phyloP scores from a whole-genome alignment of 2,329 filamentous ascomycete genomes.

The Claviceps citrina region DNA sequence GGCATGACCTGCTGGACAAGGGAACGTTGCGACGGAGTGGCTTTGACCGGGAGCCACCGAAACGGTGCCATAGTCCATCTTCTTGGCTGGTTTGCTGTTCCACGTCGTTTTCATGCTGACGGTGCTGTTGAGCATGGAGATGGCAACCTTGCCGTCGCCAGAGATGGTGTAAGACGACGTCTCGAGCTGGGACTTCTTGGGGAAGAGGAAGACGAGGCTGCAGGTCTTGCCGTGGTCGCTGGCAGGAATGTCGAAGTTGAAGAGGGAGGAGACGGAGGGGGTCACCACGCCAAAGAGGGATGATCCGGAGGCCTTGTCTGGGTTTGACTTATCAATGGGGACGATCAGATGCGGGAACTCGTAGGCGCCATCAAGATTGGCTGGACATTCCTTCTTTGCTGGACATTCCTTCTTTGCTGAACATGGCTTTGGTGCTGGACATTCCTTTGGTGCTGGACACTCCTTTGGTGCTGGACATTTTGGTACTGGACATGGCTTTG shows the following conservation, averaged over 20 bases:
- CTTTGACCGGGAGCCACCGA: slow-evolving; percentile 36
- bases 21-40: slow-evolving; percentile 36
- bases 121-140: slow-evolving; percentile 31
- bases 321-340: slow-evolving; percentile 38
- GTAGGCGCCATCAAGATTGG: slow-evolving; percentile 28
- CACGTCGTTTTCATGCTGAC: slow-evolving; percentile 36
- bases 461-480: too few species aligned
- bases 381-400: slow-evolving; percentile 22
- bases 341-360: slow-evolving; percentile 49
- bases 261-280: slow-evolving; percentile 39
- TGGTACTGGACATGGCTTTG: background rate
- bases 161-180: slow-evolving; percentile 37
- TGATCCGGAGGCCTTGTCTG: slow-evolving; percentile 35
- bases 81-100: slow-evolving; percentile 30
- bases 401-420: too few species aligned
- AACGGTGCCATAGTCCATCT: slow-evolving; percentile 26
- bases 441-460: too few species aligned
- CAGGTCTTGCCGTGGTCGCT: slow-evolving; percentile 42
- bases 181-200: slow-evolving; percentile 37
- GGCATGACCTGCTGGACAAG: slow-evolving; percentile 36
- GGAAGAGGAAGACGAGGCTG: slow-evolving; percentile 50
- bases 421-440: slow-evolving; percentile 2
- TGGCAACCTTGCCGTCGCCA: slow-evolving; percentile 35
- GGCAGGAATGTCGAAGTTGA: slow-evolving; percentile 52
- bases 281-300: slow-evolving; percentile 41